These are phyloP conservation scores for Lachancea meyersii DNA, from an alignment of 805 yeast species.

Conservation along the genomic window DNA sequence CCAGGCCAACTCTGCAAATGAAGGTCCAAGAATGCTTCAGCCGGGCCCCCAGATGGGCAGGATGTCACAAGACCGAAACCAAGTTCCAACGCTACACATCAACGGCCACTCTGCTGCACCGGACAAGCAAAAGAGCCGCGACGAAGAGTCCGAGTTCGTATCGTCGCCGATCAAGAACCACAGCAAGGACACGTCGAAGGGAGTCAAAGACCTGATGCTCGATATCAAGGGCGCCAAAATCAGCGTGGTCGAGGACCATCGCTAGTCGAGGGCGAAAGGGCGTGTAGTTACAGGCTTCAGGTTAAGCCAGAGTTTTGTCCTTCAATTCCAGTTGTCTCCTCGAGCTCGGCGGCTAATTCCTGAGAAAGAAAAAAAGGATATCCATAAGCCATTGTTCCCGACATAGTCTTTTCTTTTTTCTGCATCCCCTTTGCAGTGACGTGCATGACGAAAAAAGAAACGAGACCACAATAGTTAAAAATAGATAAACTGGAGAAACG, in stretches of 20 bases:
- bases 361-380: too few species aligned
- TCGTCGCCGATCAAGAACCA: slow-evolving; percentile 28
- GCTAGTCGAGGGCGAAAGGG: not conserved
- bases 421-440: too few species aligned
- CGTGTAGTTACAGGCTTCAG: too few species aligned
- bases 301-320: too few species aligned
- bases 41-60: slow-evolving; percentile 2
- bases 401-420: too few species aligned
- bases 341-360: too few species aligned
- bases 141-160: slow-evolving; percentile 14
- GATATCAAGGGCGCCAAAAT: slow-evolving; percentile 30
- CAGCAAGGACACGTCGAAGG: slow-evolving; percentile 7
- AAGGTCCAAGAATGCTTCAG: not conserved
- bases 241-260: slow-evolving; percentile 23
- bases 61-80: not conserved
- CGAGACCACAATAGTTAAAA: too few species aligned
- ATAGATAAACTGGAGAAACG: too few species aligned
- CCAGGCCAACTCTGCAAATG: not conserved
- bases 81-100: slow-evolving; percentile 7
- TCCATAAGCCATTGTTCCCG: too few species aligned
- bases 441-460: too few species aligned
- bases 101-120: slow-evolving; percentile 2
- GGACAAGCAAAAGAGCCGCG: slow-evolving; percentile 3
- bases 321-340: too few species aligned
- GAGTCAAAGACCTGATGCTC: slow-evolving; percentile 22